Percentiles rank a stretch among this genome's conserved stretches.
Evolutionary conservation across 305 asterid species (phyloP).

Genomic region (Petunia hybrid): DNA sequence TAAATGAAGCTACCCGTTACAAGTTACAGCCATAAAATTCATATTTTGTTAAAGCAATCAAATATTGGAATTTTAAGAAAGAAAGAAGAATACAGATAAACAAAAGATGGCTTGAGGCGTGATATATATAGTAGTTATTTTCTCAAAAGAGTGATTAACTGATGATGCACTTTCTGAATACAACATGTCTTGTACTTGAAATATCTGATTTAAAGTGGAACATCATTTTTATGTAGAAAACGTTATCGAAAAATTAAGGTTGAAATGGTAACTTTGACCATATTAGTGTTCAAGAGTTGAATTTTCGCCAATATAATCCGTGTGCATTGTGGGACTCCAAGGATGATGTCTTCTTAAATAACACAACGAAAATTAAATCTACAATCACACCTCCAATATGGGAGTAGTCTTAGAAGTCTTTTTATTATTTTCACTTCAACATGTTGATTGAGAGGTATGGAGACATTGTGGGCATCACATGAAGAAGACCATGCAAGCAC

Average conservation of each 20-base stretch:
- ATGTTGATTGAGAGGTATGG: slow-evolving; percentile 35
- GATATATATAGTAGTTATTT: no score
- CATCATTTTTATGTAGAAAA: no score
- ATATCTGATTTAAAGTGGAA: no score
- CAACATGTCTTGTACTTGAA: no score
- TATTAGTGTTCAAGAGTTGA: no score
- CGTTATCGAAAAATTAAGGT: background rate
- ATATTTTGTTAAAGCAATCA: background rate
- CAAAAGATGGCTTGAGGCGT: background rate
- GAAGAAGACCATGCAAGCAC: slow-evolving; percentile 44
- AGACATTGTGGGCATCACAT: slow-evolving; percentile 53
- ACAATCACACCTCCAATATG: no score
- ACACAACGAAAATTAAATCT: no score
- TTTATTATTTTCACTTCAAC: no score
- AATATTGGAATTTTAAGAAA: background rate
- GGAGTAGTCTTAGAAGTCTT: no score
- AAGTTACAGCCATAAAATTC: background rate
- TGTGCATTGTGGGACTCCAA: background rate
- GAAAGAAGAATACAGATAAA: background rate
- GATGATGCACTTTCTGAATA: no score
- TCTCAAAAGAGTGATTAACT: background rate
- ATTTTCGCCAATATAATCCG: no score
- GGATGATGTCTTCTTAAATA: background rate
- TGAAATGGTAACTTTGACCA: no score
- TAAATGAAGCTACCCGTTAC: background rate